Base-by-base conservation (phyloP, 2,329 filamentous ascomycete genomes). In the Ophiostoma ips region DNA sequence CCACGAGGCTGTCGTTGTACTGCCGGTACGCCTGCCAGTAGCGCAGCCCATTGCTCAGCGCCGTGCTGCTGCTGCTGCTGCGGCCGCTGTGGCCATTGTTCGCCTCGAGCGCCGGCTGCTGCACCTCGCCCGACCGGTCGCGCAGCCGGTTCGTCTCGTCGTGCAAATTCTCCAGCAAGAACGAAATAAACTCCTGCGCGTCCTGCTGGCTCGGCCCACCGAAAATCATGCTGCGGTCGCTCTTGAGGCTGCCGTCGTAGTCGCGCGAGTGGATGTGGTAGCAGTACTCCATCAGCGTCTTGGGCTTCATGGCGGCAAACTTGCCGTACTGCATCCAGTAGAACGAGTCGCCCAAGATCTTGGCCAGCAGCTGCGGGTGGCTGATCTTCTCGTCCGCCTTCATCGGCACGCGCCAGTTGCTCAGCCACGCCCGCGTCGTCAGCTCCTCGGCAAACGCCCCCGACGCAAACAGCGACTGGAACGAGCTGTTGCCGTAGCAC, bases 401-500 rank as follows among this genome's bases (percentile, higher is more conserved):
- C 71, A 76, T 60, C 60, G 87, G 64, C 63, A 84, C 70, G 73
- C 80, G 77, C 72, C 87, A 70, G 71, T 77, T 60, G 68, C 72
- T 60, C 71, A 78, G 57, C 83, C 77, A 72, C 65, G 75, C 59
- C 61, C 70, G 58, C 62, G 76, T 66, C 66, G 86, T 60, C 61
- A 83, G 61, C 69, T 83, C 69, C 67, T 79, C 62, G 66, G 76
- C 69, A 74, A 95, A 74, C 66, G 78, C 66, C 60, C 77, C 61
- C 1, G 88, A 90, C 2, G 81, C 83, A 52, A 85, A 84, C 16
- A 95, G 68, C 53, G 84, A 84, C 64, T 96, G 90, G 24, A 96
- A 71, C 0, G 83, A 82, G n/a, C 87, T 83, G 64, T 95, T 95
- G 71, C 92, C 88, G 61, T 95, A 95, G 63, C 90, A 95, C 56